Conservation (phyloP, 768 basidiomycete species). For the Lactarius quietus region DNA sequence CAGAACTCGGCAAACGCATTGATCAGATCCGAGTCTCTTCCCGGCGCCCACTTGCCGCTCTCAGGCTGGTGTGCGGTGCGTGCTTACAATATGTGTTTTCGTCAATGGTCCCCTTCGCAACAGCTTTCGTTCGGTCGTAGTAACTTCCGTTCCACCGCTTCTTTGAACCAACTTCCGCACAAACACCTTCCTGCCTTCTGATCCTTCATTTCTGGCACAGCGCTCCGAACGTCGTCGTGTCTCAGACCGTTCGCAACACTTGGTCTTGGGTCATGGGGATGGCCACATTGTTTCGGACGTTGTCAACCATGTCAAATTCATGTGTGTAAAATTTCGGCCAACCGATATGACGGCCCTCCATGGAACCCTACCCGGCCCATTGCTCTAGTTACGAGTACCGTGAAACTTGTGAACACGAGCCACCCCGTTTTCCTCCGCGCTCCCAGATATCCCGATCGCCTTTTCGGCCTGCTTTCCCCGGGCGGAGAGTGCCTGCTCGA, state of each 20-base stretch:
- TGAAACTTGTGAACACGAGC: constrained; percentile 5
- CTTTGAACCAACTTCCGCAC: constrained; percentile 16
- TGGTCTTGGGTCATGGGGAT: constrained; percentile 11
- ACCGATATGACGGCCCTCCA: constrained; percentile 13
- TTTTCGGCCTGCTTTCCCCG: constrained; percentile 19
- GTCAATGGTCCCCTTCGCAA: constrained; percentile 16
- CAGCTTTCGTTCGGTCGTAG: neutral
- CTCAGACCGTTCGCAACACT: constrained; percentile 7
- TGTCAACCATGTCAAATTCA: constrained; percentile 21
- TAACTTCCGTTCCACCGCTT: constrained; percentile 8
- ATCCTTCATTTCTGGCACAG: constrained; percentile 9
- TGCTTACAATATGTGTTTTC: constrained; percentile 11
- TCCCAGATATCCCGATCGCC: constrained; percentile 12
- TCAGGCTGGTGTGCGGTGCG: constrained; percentile 15
- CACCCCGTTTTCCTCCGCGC: constrained; percentile 10
- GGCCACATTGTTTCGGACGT: constrained; percentile 20
- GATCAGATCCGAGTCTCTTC: neutral
- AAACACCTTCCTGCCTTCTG: constrained; percentile 11
- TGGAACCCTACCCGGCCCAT: constrained; percentile 12
- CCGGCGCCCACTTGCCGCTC: neutral
- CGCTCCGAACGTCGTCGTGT: constrained; percentile 18
- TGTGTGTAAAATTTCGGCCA: constrained; percentile 18
- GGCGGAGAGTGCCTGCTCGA: neutral
- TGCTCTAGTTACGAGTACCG: constrained; percentile 17
- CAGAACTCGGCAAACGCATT: constrained; percentile 6